Evolutionary conservation across 2,329 filamentous ascomycete genomes (phyloP), one percentile per base, ranked within the genome.

Genomic region (Ampelomyces quisqualis): DNA sequence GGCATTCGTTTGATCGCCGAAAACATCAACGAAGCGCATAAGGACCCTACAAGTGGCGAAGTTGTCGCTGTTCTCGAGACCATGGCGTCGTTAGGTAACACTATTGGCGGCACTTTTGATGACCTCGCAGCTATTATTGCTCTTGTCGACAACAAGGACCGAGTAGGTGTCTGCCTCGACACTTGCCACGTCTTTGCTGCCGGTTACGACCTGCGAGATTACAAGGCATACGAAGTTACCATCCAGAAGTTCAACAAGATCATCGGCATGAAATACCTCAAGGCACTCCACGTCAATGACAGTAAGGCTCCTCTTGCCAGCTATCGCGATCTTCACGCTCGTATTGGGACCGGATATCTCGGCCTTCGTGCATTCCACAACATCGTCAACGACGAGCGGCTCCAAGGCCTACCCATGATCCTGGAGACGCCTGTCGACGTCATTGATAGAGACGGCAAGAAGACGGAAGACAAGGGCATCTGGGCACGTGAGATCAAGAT

Each of bases 401-500:
- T 97, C 45, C 79, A 86, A 53, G 81, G 81, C 18, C 70, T 96
- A 58, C 93, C 93, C 3, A 89, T 98, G 81, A 84, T 98, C 2
- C 78, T 98, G 6, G 93, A 98, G 73, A 98, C 93, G n/a, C 93
- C 93, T 5, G 91, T 93, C 49, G 88, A 94, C 47, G 77, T 77
- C 24, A 80, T 81, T 31, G 82, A 79, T 13, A 71, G 76, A 33
- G 76, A 84, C 50, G 85, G 85, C 29, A 76, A 75, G 58, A 76
- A 77, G 19, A 68, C 83, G 24, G 86, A 95, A 60, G 89, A 96
- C 67, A 88, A 84, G 67, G 75, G 80, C 38, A 78, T 96, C 11
- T 97, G 91, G 90, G 90, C 90, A 1, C 78, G 84, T 31, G 93
- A 98, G 72, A 97, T 98, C 70, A 96, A 96, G 73, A 74, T 97